Percentiles rank a stretch among this genome's conserved stretches.
Evolutionary conservation across 108 stramenopile species (phyloP).

Genomic region (Schizochytrium sp.): DNA sequence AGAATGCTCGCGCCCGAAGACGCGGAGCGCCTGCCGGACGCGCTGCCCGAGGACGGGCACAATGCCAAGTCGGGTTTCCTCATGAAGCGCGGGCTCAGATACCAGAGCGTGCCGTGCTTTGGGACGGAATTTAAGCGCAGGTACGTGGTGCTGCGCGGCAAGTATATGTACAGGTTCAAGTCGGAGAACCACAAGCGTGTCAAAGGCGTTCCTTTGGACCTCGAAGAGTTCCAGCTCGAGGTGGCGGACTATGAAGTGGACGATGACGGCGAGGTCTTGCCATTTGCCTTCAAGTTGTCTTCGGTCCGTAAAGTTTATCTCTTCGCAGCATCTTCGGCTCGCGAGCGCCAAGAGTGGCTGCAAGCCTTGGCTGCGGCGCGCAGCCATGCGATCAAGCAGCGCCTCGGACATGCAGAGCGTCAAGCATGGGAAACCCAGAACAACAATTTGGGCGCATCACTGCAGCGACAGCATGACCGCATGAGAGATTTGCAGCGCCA

Average conservation of each 20-base stretch:
- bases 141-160: neutral
- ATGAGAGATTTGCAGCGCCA: neutral
- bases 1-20: neutral
- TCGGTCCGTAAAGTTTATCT: neutral
- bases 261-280: neutral
- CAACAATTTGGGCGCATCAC: neutral
- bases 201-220: neutral
- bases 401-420: neutral
- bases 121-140: neutral
- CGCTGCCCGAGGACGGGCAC: neutral
- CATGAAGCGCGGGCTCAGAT: neutral
- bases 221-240: neutral
- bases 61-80: neutral
- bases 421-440: neutral
- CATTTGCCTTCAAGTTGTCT: neutral
- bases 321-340: neutral
- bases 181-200: neutral
- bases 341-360: neutral
- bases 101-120: conserved; percentile 12
- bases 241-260: neutral
- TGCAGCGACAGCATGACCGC: neutral
- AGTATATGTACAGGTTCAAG: neutral
- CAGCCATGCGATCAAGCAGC: neutral
- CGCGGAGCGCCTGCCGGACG: neutral
- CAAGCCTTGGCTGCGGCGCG: neutral